Evolutionary conservation across 495 filamentous ascomycete species (phyloP).

Genomic region (Platismatia glauca): DNA sequence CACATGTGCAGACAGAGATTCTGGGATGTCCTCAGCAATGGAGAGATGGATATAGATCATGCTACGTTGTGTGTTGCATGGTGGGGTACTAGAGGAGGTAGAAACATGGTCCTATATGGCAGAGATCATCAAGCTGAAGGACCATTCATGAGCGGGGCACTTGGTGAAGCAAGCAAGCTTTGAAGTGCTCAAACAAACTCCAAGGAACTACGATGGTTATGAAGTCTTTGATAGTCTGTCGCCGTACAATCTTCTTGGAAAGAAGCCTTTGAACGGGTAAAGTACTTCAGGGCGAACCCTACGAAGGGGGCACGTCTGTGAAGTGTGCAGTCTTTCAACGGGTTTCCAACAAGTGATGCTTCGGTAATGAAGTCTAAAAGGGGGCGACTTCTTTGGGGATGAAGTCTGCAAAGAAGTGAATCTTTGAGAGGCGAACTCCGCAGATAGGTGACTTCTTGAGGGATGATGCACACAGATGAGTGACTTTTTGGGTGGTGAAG

Average conservation of each 20-base stretch:
- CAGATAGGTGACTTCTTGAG: not conserved
- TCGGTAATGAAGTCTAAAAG: not conserved
- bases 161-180: slow-evolving; percentile 32
- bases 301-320: too few species aligned
- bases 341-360: too few species aligned
- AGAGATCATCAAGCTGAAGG: slow-evolving; percentile 25
- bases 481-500: not conserved
- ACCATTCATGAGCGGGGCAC: slow-evolving; percentile 53
- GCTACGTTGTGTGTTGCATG: slow-evolving; percentile 73
- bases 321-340: too few species aligned
- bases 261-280: too few species aligned
- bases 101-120: slow-evolving; percentile 56
- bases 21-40: slow-evolving; percentile 73
- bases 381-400: not conserved
- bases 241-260: too few species aligned
- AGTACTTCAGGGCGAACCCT: too few species aligned
- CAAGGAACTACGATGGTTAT: too few species aligned
- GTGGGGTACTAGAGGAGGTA: slow-evolving; percentile 69
- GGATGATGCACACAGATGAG: not conserved
- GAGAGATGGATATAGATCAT: slow-evolving; percentile 88
- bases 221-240: too few species aligned
- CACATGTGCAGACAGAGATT: slow-evolving; percentile 62
- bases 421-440: not conserved
- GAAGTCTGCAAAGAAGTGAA: not conserved
- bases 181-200: too few species aligned